Conservation (phyloP, 2,329 filamentous ascomycete genomes). For the Apiospora aurea region DNA sequence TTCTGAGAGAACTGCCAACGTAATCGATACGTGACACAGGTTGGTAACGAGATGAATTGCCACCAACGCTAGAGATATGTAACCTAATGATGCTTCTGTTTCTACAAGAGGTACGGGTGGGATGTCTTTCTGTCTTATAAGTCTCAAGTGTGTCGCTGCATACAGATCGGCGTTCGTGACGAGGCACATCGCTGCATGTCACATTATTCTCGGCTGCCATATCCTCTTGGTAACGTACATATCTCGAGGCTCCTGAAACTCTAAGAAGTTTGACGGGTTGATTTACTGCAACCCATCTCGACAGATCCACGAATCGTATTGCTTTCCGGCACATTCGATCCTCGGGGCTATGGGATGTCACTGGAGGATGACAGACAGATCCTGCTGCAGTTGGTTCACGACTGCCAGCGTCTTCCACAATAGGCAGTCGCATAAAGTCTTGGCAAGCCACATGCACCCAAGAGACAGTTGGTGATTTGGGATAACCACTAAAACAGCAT, state of each 20-base stretch:
- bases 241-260: background rate
- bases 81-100: too few species aligned
- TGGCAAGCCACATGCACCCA: background rate
- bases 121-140: background rate
- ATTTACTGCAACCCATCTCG: too few species aligned
- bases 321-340: background rate
- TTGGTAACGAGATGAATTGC: too few species aligned
- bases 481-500: too few species aligned
- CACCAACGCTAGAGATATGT: background rate
- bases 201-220: too few species aligned
- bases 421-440: background rate
- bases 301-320: background rate
- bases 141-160: background rate
- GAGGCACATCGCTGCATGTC: too few species aligned
- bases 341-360: background rate
- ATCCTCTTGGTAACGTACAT: background rate
- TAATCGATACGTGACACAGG: background rate
- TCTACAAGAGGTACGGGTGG: background rate
- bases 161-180: background rate
- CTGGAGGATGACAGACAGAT: background rate
- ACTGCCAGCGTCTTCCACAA: too few species aligned
- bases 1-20: background rate
- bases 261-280: background rate
- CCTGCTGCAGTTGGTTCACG: background rate
- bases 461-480: background rate